Evolutionary conservation across 306 rosid species (phyloP), one percentile per base, ranked within the genome.

Genomic region (Leucaena leucocephala): DNA sequence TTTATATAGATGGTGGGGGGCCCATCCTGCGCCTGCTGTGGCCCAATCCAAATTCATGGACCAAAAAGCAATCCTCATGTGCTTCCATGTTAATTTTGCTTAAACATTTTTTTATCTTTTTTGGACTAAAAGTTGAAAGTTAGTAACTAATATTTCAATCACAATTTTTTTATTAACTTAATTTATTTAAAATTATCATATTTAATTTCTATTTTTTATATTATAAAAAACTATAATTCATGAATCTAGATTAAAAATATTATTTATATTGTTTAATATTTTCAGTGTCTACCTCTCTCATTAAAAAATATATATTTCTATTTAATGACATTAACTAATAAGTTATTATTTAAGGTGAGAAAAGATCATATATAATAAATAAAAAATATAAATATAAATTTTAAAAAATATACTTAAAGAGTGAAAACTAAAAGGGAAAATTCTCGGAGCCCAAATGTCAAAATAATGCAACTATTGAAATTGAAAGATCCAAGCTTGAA

Each of bases 1-100:
- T 52, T 82, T 75, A 40, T 57, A 59, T 72, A 74, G 68, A 44
- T 54, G 61, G 74, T 67, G 74, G 81, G 81, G 81, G 85, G 89
- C 67, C 46, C 85, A 81, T 39, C 80, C 68, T 76, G 77, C 84
- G 81, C 83, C 78, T 81, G 80, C 14, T 72, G 71, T 69, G 76
- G 86, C 82, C 89, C 83, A 78, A 67, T 16, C 83, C 76, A 50
- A 85, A 74, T 76, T 80, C 75, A 77, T 68, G 57, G 61, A 71
- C 80, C 54, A 38, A 48, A 55, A 71, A 68, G 76, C 72, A 48
- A 13, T 69, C 57, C 67, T 71, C 66, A 40, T 57, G 58, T 3
- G 35, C 68, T 74, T 76, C 21, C 55, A 71, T 72, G 39, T 15
- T 66, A 16, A 45, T 17, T 54, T 7, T 8, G 13, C 34, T 55